Evolutionary conservation across 768 basidiomycete genomes (phyloP).

Genomic region (Cystofilobasidium macerans): DNA sequence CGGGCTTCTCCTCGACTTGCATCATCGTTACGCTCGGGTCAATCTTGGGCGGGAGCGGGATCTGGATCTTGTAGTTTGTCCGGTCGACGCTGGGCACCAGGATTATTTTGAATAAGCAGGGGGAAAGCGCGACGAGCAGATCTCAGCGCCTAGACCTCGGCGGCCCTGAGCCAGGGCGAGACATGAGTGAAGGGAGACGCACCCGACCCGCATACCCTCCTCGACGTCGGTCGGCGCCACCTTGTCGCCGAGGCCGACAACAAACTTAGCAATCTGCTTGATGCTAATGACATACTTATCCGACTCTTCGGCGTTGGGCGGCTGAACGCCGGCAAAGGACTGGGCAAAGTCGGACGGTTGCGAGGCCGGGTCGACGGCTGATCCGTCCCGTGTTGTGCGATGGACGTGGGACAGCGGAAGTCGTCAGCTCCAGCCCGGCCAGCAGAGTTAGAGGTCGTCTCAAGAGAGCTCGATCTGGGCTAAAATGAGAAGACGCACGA

Average conservation of each 20-base stretch:
- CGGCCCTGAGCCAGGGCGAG: background rate
- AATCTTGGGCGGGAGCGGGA: conserved; percentile 95
- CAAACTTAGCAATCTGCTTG: conserved; percentile 99
- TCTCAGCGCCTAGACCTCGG: background rate
- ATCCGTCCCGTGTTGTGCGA: too few relatives aligned
- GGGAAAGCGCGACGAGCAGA: background rate
- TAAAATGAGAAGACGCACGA: conserved; percentile 11
- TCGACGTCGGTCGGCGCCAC: conserved; percentile 97
- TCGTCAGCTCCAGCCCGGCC: too few relatives aligned
- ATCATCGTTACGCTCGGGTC: conserved; percentile 99
- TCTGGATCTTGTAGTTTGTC: conserved; percentile 96
- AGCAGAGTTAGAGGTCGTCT: too few relatives aligned
- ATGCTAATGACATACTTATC: conserved; percentile 99
- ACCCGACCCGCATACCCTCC: conserved; percentile 99
- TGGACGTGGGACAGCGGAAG: too few relatives aligned
- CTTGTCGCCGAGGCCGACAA: conserved; percentile 90
- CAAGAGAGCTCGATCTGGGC: background rate
- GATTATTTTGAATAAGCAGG: background rate
- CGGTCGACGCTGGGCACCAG: conserved; percentile 62
- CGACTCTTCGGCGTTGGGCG: conserved; percentile 81
- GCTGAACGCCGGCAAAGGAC: conserved; percentile 10
- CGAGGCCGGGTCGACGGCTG: conserved; percentile 22
- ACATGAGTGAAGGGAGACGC: conserved; percentile 37
- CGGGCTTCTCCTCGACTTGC: conserved; percentile 41
- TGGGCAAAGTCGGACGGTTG: conserved; percentile 22